phyloP scores from a whole-genome alignment of 768 basidiomycete genomes.

The Pulveroboletus sp. region DNA sequence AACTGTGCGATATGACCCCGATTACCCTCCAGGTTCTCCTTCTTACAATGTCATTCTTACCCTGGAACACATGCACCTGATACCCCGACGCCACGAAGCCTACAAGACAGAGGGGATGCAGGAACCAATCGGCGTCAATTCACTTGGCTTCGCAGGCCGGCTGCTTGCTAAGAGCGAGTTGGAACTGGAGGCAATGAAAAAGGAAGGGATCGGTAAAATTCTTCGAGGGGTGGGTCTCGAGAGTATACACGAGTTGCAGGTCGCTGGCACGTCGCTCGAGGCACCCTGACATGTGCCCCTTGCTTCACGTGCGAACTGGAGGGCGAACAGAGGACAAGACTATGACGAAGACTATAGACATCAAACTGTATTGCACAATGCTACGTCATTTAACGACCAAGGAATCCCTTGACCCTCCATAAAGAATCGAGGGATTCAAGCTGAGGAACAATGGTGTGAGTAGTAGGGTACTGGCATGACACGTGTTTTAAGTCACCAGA shows the following conservation, averaged over 20 bases:
- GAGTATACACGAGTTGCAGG: slow-evolving; percentile 65
- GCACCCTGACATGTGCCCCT: slow-evolving; percentile 18
- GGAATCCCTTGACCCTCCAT: slow-evolving; percentile 44
- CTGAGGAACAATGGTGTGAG: slow-evolving; percentile 32
- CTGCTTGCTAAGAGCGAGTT: slow-evolving; percentile 78
- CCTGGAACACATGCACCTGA: slow-evolving; percentile 76
- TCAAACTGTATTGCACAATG: not conserved
- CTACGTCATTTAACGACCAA: slow-evolving; percentile 18
- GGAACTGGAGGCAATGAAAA: slow-evolving; percentile 66
- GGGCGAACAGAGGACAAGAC: not conserved
- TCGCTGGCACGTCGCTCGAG: slow-evolving; percentile 43
- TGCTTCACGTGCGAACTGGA: not conserved
- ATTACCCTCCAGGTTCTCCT: slow-evolving; percentile 57
- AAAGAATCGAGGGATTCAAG: slow-evolving; percentile 50
- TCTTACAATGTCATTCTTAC: slow-evolving; percentile 86
- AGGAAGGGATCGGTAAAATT: slow-evolving; percentile 58
- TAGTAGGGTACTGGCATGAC: not conserved
- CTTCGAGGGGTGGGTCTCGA: slow-evolving; percentile 58
- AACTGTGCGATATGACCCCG: slow-evolving; percentile 61
- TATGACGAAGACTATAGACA: slow-evolving; percentile 1
- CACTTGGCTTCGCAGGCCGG: slow-evolving; percentile 88
- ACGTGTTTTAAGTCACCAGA: slow-evolving; percentile 47
- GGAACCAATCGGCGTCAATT: slow-evolving; percentile 68
- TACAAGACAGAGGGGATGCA: slow-evolving; percentile 49
- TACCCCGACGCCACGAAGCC: slow-evolving; percentile 71